Evolutionary conservation across 306 rosid genomes (phyloP).

Genomic region (Corylus americana): DNA sequence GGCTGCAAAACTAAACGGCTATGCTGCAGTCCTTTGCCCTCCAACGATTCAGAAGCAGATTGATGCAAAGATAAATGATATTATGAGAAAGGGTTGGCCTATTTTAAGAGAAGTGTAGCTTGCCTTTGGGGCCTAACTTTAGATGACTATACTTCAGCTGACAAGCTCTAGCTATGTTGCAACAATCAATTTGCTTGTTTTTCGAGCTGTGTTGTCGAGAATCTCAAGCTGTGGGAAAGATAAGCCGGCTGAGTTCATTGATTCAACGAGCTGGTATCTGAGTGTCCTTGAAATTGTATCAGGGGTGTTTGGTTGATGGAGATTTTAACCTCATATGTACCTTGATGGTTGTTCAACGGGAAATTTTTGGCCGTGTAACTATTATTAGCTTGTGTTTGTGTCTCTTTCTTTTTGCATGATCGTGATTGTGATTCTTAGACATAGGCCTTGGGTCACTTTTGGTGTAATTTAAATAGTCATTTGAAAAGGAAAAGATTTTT

Average conservation of each 20-base stretch:
- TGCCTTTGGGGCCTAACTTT: constrained; percentile 1
- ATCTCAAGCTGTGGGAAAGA: constrained; percentile 12
- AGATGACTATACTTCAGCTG: background rate
- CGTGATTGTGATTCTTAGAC: background rate
- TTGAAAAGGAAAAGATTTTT: background rate
- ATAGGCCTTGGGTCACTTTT: background rate
- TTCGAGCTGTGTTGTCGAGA: background rate
- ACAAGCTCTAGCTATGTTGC: constrained; percentile 8
- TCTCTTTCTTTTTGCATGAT: background rate
- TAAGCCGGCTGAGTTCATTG: background rate
- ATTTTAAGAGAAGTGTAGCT: constrained; percentile 60
- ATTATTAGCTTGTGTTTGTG: background rate
- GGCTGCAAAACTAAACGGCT: constrained; percentile 85
- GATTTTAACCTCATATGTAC: background rate
- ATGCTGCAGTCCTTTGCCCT: constrained; percentile 86
- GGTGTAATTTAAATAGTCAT: background rate
- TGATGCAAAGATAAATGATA: constrained; percentile 78
- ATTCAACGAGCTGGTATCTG: background rate
- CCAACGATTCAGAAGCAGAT: constrained; percentile 61
- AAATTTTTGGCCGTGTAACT: background rate
- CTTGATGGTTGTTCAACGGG: background rate
- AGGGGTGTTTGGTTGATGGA: background rate
- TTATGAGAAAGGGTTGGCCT: constrained; percentile 89
- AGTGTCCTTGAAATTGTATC: background rate
- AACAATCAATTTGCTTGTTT: background rate